Evolutionary conservation across 208 protist genomes (phyloP), one percentile per base, ranked within the genome.

Genomic region (Crithidia brevicula): DNA sequence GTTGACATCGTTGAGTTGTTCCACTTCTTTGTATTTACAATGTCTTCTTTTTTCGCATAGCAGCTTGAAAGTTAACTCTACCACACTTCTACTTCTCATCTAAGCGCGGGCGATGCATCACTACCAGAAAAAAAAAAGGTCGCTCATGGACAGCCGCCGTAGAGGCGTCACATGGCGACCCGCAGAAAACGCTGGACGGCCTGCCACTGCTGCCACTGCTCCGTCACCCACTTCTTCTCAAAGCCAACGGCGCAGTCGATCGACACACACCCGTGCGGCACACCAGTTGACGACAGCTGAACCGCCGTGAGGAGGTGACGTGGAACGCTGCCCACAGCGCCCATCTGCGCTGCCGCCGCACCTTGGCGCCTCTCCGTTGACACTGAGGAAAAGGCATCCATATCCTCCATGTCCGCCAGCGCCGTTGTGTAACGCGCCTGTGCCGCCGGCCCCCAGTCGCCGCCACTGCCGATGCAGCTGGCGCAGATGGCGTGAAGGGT

Each of bases 211-310:
- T 43, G 53, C 62, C 70, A 77, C 51, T 88, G 64, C 49, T 69
- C 31, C 27, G 75, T 71, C 23, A 92, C 43, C 36, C 68, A 77
- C 49, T 68, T 58, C 78, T 94, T 94, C 54, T 89, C 73, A 63
- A 91, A 94, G 42, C 76, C 70, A 4, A 91, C 30, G 3, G 72
- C 72, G 59, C 89, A 94, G 65, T 94, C 89, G 40, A 90, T 72
- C 15, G 82, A 91, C 25, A 79, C 72, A 61, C 89, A 94, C 18
- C 78, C 69, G 25, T 63, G 57, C 16, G 61, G 60, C 45, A 75
- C 61, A 27, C 61, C 70, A 10, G 28, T 20, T 11, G 70, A 10
- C 3, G 70, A 75, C 18, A 75, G 52, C 15, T 50, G 27, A 31
- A 63, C 70, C 13, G 70, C 61, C 6, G 33, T 34, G 1, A 65